Conservation (phyloP, 2,329 filamentous ascomycete genomes). For the Cercospora nicotianae region DNA sequence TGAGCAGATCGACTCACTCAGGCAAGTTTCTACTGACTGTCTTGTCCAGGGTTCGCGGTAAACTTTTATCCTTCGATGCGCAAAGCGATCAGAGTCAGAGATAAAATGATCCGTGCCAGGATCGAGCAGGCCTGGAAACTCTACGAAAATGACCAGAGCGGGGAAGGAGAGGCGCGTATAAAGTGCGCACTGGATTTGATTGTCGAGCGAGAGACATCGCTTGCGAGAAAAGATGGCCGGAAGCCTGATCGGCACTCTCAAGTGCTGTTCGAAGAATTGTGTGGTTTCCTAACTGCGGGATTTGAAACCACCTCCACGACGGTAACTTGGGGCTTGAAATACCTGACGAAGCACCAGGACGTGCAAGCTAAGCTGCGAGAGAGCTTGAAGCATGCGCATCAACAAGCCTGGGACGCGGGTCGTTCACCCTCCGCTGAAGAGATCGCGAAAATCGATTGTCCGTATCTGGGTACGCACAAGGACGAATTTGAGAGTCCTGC, state of each 20-base stretch:
- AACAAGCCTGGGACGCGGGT: neutral
- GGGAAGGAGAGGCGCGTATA: conserved; percentile 21
- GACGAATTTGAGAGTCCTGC: neutral
- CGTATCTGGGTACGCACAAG: neutral
- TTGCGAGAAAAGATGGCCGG: conserved; percentile 37
- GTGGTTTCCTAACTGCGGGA: conserved; percentile 40
- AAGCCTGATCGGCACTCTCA: conserved; percentile 28
- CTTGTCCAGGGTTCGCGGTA: conserved; percentile 1
- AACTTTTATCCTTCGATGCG: conserved; percentile 11
- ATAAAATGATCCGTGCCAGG: neutral
- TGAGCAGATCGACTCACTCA: neutral
- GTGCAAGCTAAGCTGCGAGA: conserved; percentile 47
- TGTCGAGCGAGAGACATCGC: conserved; percentile 34
- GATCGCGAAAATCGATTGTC: neutral
- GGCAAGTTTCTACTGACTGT: neutral
- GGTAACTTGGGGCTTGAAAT: conserved; percentile 44
- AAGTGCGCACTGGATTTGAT: conserved; percentile 40
- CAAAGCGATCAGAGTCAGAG: neutral
- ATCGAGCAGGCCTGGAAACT: conserved; percentile 7
- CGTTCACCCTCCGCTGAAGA: neutral
- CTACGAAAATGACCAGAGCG: neutral
- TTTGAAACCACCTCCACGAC: conserved; percentile 48
- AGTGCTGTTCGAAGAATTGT: conserved; percentile 29
- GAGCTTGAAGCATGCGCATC: neutral
- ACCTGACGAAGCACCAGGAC: conserved; percentile 37